phyloP scores from a whole-genome alignment of 1,284 basidiomycete species.

The Malassezia sp. region DNA sequence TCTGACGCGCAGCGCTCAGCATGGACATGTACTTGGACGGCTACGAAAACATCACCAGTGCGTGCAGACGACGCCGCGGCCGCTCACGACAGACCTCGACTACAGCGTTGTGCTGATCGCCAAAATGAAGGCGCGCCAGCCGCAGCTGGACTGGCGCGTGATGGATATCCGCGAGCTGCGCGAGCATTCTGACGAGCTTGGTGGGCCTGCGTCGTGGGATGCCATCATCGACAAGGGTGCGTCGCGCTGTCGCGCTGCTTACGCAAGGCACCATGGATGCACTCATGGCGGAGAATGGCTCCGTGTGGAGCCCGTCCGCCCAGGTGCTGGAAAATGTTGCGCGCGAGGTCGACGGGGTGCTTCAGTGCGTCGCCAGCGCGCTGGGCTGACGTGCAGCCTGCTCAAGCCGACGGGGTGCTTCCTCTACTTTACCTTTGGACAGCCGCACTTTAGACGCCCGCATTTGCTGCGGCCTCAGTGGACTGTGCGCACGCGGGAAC shows the following conservation, averaged over 20 bases:
- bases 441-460: constrained; percentile 34
- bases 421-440: constrained; percentile 42
- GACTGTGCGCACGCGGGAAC: constrained; percentile 23
- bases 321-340: constrained; percentile 23
- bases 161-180: constrained; percentile 38
- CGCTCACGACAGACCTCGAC: constrained; percentile 10
- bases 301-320: constrained; percentile 30
- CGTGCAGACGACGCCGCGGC: constrained; percentile 1
- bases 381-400: constrained; percentile 8
- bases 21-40: constrained; percentile 28
- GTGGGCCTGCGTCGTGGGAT: constrained; percentile 26
- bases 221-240: constrained; percentile 37
- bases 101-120: constrained; percentile 23
- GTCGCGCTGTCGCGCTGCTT: background rate
- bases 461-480: constrained; percentile 26
- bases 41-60: constrained; percentile 27
- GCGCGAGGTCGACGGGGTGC: constrained; percentile 30
- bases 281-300: constrained; percentile 37
- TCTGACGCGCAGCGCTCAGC: constrained; percentile 24
- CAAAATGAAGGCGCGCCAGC: constrained; percentile 22
- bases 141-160: constrained; percentile 24
- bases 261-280: constrained; percentile 36
- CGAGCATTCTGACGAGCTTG: constrained; percentile 18
- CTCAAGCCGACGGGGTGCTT: constrained; percentile 29
- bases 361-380: constrained; percentile 15